Evolutionary conservation across 441 rosid genomes (phyloP).

Genomic region (Melastoma candidum): DNA sequence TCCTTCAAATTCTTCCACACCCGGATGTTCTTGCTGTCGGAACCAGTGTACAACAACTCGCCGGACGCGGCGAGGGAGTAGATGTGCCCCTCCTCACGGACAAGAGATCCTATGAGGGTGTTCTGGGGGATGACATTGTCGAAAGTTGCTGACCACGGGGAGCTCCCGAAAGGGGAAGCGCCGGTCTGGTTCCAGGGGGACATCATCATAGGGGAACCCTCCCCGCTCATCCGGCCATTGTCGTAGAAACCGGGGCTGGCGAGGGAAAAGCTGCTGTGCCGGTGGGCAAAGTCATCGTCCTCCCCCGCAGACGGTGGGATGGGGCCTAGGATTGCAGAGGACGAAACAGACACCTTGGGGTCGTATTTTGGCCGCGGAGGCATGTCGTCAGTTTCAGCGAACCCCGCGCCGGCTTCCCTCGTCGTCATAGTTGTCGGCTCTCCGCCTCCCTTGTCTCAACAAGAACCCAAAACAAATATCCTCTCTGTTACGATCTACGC

Average conservation of each 20-base stretch:
- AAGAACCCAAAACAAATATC: too few relatives aligned
- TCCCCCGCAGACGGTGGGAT: not conserved
- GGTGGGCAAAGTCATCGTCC: conserved; percentile 4
- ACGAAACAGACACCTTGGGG: too few relatives aligned
- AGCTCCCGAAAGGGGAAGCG: conserved; percentile 3
- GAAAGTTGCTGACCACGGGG: conserved; percentile 2
- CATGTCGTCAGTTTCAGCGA: conserved; percentile 37
- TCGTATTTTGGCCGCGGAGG: conserved; percentile 3
- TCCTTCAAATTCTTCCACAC: conserved; percentile 13
- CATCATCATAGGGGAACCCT: conserved; percentile 16
- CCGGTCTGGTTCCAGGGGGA: conserved; percentile 8
- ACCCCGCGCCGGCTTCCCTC: conserved; percentile 21
- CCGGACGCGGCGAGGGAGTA: conserved; percentile 12
- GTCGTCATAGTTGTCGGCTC: conserved; percentile 9
- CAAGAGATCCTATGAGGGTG: conserved; percentile 6
- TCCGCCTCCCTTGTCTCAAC: conserved; percentile 26
- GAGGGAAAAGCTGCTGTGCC: conserved; percentile 4
- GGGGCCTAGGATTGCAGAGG: not conserved
- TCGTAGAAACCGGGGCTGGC: conserved; percentile 2
- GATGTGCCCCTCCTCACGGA: conserved; percentile 10
- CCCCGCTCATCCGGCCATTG: conserved; percentile 5
- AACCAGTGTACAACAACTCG: conserved; percentile 9
- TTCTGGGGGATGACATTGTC: conserved; percentile 1
- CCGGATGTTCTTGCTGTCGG: conserved; percentile 9
- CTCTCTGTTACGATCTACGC: too few relatives aligned